Evolutionary conservation across 2,329 filamentous ascomycete genomes (phyloP), one percentile per base, ranked within the genome.

Genomic region (Colletotrichum somersetense): DNA sequence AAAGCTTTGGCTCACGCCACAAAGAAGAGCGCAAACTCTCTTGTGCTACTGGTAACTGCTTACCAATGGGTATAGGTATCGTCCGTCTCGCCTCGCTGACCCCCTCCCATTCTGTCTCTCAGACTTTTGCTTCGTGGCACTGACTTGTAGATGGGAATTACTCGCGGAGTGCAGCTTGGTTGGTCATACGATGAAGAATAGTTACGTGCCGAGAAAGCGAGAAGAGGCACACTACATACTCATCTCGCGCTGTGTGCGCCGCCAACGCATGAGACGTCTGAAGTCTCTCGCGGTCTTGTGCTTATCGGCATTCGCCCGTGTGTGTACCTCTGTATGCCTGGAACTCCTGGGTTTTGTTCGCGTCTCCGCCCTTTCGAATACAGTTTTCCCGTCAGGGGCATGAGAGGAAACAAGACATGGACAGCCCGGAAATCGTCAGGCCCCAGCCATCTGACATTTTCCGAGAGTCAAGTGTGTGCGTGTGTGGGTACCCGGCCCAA

Each of bases 181-280:
- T 6, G 10, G n/a, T 30, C 26, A 30, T 30, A 40, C 23, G 26
- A 33, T 62, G 57, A 35, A 30, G 33, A 38, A 30, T 26, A 62
- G 11, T 30, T 35, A 6, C 52, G 52, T 56, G 52, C 30, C 30
- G 56, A 26, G 23, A 42, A 40, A 63, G 61, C 38, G 61, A 63
- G 61, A 23, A 52, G 61, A 63, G 61, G 35, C 33, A 53, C 48
- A 42, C 61, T 53, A 63, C 48, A 63, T 63, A 38, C n/a, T 20
- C 46, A 11, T 53, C 18, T 35, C 48, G 46, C 33, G n/a, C n/a
- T 63, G 61, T 53, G 48, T 63, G 48, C 48, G 61, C 48, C 48
- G 61, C 61, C 46, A 63, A 52, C 61, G 61, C 61, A 63, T 53
- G 61, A 63, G 61, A 63, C 61, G n/a, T 38, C 26, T 42, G 53